Evolutionary conservation across 2,329 filamentous ascomycete species (phyloP).

Genomic region (Amesomyces nigricolor): DNA sequence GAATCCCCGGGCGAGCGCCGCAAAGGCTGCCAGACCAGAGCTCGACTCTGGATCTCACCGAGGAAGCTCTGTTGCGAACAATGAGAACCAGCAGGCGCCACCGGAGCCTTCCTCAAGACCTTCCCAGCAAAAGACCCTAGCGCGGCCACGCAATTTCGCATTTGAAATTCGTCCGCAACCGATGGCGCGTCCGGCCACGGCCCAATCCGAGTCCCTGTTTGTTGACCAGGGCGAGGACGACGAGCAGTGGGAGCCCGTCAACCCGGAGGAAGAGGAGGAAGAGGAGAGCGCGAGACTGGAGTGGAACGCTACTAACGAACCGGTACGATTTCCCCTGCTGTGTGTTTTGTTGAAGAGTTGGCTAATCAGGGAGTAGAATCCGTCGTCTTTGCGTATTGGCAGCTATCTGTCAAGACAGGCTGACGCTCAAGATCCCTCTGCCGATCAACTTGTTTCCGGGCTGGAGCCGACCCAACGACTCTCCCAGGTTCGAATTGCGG

Average conservation of each 20-base stretch:
- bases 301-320: slow-evolving; percentile 66
- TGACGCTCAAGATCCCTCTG: slow-evolving; percentile 7
- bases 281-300: slow-evolving; percentile 63
- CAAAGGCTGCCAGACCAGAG: slow-evolving; percentile 39
- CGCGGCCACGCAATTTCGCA: slow-evolving; percentile 28
- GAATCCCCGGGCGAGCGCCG: slow-evolving; percentile 34
- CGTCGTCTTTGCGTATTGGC: slow-evolving; percentile 40
- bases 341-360: not conserved
- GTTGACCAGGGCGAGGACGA: slow-evolving; percentile 62
- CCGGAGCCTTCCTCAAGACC: slow-evolving; percentile 32
- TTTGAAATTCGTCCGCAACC: slow-evolving; percentile 35
- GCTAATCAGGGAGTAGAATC: slow-evolving; percentile 38
- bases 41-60: slow-evolving; percentile 46
- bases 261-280: slow-evolving; percentile 50
- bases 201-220: slow-evolving; percentile 56
- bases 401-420: slow-evolving; percentile 31
- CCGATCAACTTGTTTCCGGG: slow-evolving; percentile 29
- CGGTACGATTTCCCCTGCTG: slow-evolving; percentile 37
- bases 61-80: slow-evolving; percentile 31
- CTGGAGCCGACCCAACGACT: slow-evolving; percentile 70
- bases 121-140: slow-evolving; percentile 37
- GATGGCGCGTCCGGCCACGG: slow-evolving; percentile 38
- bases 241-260: slow-evolving; percentile 64
- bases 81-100: slow-evolving; percentile 28
- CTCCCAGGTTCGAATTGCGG: slow-evolving; percentile 53